Evolutionary conservation across 225 moss, liverwort and hornwort species (phyloP), one percentile per base, ranked within the genome.

Genomic region (Pseudoscleropodium purum): DNA sequence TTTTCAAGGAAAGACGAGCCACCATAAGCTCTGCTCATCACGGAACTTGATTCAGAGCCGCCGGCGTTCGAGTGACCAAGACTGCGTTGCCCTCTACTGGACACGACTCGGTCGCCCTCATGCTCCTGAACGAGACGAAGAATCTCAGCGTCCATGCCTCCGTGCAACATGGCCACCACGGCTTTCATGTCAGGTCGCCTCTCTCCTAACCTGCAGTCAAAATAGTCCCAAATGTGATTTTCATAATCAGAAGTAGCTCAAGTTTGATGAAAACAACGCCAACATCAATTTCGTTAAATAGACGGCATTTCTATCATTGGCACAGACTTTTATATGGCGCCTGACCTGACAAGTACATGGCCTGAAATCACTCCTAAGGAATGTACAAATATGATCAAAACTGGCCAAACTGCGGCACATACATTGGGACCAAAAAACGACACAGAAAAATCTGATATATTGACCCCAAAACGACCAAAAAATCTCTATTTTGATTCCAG

Each of bases 161-260:
- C 90, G 11, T 86, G 90, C 37, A 90, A 36, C 90, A 90, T 90
- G 69, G 86, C 52, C 73, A 90, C 41, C 81, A 90, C 86, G 6
- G 52, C 81, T 52, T 80, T 86, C 90, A 90, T 90, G 56, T 85
- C 86, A 18, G 90, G 90, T 15, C 90, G 90, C 13, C 56, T 34
- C 74, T 86, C 86, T 25, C 81, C 79, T 9, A 39, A 39, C 41
- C 85, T 62, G 39, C n/a, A 68, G 15, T 4, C 31, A 61, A 5
- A 11, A 74, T 4, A 23, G 37, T 24, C 47, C 18, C 83, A 52
- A 49, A 37, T 82, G 34, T 34, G 47, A 25, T 47, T 47, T 47
- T 24, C 64, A 34, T 45, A 13, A 63, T 45, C 62, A 82, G 14
- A 31, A 30, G 10, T 37, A 66, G 25, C 36, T 65, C 36, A 26